Percentiles rank a stretch among this genome's conserved stretches.
Conservation (phyloP, 495 filamentous ascomycete species). For the Podospora didyma region DNA sequence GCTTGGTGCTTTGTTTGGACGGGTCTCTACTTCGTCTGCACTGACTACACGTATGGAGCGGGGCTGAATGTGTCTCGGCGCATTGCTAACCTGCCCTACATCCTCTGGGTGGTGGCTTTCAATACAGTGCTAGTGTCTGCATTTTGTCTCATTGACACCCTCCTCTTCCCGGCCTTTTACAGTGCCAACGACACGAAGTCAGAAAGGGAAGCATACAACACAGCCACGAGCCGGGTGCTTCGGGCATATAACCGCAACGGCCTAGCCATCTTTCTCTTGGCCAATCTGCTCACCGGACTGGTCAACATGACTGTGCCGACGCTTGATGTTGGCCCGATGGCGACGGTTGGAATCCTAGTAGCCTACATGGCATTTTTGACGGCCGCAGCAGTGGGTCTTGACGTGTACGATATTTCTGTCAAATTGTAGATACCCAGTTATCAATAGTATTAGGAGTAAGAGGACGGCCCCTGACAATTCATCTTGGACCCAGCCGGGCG, state of each 20-base stretch:
- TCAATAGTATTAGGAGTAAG: no score
- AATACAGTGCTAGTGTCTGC: slow-evolving; percentile 75
- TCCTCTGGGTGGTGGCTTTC: slow-evolving; percentile 86
- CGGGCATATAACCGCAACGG: slow-evolving; percentile 86
- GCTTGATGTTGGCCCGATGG: slow-evolving; percentile 56
- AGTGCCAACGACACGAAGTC: slow-evolving; percentile 44
- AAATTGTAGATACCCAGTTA: slow-evolving; percentile 57
- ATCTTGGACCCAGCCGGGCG: background rate
- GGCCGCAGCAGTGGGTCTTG: slow-evolving; percentile 63
- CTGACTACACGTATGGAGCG: slow-evolving; percentile 63
- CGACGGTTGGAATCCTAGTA: slow-evolving; percentile 69
- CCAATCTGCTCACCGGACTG: slow-evolving; percentile 83
- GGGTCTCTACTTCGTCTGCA: slow-evolving; percentile 60
- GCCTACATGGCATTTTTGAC: slow-evolving; percentile 67
- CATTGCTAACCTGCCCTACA: slow-evolving; percentile 88
- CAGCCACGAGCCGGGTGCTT: slow-evolving; percentile 72
- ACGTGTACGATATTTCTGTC: slow-evolving; percentile 68
- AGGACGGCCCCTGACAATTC: background rate
- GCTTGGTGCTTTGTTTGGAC: slow-evolving; percentile 63
- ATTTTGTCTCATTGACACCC: slow-evolving; percentile 70
- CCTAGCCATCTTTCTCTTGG: slow-evolving; percentile 77
- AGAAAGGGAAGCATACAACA: slow-evolving; percentile 56
- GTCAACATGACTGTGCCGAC: slow-evolving; percentile 86
- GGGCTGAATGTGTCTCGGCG: slow-evolving; percentile 77
- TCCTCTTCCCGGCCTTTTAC: slow-evolving; percentile 71